Evolutionary conservation across 2,329 filamentous ascomycete species (phyloP).

Genomic region (Colletotrichum musicola): DNA sequence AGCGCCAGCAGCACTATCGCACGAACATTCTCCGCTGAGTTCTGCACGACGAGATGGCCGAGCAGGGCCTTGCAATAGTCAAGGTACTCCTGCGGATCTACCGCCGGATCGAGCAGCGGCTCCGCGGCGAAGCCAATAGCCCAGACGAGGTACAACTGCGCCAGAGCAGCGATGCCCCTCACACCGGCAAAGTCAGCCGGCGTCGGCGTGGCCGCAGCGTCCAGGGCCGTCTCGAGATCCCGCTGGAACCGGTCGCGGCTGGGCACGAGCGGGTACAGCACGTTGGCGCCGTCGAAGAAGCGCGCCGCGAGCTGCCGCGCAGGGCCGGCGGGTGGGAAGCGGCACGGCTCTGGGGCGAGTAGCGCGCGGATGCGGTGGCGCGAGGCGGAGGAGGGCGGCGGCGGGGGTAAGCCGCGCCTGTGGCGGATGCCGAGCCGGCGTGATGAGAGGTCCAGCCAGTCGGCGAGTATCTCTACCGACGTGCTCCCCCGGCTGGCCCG

Average conservation of each 20-base stretch:
- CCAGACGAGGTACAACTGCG: constrained; percentile 22
- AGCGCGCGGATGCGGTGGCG: not conserved
- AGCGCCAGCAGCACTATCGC: constrained; percentile 40
- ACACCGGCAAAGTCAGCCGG: constrained; percentile 13
- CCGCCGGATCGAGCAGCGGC: not conserved
- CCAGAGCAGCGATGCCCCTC: constrained; percentile 10
- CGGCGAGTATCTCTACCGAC: constrained; percentile 33
- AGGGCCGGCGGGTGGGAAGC: constrained; percentile 3
- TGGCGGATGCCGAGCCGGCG: constrained; percentile 31
- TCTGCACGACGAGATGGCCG: constrained; percentile 39
- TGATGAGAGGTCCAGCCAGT: constrained; percentile 33
- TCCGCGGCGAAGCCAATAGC: constrained; percentile 22
- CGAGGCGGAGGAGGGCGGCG: not conserved
- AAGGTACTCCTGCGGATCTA: constrained; percentile 29
- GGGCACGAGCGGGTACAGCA: constrained; percentile 20
- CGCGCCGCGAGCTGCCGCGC: constrained; percentile 18
- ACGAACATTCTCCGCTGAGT: constrained; percentile 41
- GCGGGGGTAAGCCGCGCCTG: constrained; percentile 10
- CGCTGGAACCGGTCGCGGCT: constrained; percentile 12
- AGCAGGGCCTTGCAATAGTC: constrained; percentile 40
- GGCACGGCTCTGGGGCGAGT: constrained; percentile 16
- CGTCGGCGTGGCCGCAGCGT: not conserved
- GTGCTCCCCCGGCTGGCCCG: constrained; percentile 31
- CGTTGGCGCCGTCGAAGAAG: constrained; percentile 25
- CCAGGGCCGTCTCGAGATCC: constrained; percentile 22